These are phyloP conservation scores for Andrographis paniculata DNA, from an alignment of 305 asterid species.

Conservation along the genomic window DNA sequence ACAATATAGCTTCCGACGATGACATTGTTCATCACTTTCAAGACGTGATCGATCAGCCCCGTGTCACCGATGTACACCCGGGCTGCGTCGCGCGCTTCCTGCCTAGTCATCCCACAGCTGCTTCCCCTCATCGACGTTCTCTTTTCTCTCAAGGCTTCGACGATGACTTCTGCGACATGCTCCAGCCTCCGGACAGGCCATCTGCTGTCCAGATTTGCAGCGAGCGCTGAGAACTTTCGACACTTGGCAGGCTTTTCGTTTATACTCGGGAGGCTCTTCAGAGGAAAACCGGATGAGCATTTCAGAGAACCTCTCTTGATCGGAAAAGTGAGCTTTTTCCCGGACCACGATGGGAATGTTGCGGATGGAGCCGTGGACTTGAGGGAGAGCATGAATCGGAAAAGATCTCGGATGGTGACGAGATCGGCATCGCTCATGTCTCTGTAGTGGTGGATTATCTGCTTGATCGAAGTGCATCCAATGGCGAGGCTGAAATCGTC, in stretches of 20 bases:
- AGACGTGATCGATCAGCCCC: slow-evolving; percentile 79
- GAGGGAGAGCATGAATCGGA: slow-evolving; percentile 56
- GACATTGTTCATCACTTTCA: slow-evolving; percentile 79
- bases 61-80: slow-evolving; percentile 87
- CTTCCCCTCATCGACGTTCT: slow-evolving; percentile 24
- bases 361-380: slow-evolving; percentile 31
- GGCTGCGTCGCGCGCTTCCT: slow-evolving; percentile 93
- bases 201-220: slow-evolving; percentile 67
- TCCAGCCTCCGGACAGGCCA: slow-evolving; percentile 86
- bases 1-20: slow-evolving; percentile 52
- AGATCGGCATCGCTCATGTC: slow-evolving; percentile 43
- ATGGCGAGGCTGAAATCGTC: slow-evolving; percentile 32
- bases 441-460: slow-evolving; percentile 47
- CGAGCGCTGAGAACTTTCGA: slow-evolving; percentile 58
- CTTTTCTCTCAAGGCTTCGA: slow-evolving; percentile 65
- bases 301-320: slow-evolving; percentile 24
- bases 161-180: slow-evolving; percentile 76
- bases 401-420: slow-evolving; percentile 51
- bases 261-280: slow-evolving; percentile 19
- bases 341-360: slow-evolving; percentile 12
- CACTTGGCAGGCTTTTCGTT: slow-evolving; percentile 41
- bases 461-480: slow-evolving; percentile 28
- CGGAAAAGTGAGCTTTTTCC: slow-evolving; percentile 7
- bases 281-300: slow-evolving; percentile 21
- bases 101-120: slow-evolving; percentile 68